Evolutionary conservation across 2,329 filamentous ascomycete genomes (phyloP).

Genomic region (Pseudogymnoascus pannorum): DNA sequence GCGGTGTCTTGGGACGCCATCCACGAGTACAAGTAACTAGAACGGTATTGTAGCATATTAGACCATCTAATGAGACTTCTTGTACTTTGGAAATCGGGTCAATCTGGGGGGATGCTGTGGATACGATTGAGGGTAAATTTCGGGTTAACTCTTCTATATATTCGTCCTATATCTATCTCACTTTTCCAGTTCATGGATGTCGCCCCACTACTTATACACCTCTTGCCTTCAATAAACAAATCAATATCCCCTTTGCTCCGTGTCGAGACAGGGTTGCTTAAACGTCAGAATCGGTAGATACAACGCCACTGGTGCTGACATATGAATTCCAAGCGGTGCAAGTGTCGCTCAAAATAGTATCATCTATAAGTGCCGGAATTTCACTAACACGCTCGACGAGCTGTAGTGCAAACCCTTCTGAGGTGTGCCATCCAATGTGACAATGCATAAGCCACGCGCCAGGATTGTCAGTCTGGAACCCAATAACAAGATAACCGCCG

Average conservation of each 20-base stretch:
- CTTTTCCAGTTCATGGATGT: neutral
- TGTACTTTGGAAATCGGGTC: no score
- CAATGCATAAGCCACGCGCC: slow-evolving; percentile 30
- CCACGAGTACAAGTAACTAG: no score
- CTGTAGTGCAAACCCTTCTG: slow-evolving; percentile 44
- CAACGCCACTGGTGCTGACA: slow-evolving; percentile 7
- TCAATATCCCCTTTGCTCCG: neutral
- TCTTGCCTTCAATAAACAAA: neutral
- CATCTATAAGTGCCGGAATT: slow-evolving; percentile 15
- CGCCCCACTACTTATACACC: neutral
- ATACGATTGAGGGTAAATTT: no score
- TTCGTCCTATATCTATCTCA: neutral
- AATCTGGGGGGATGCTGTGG: no score
- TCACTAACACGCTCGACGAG: slow-evolving; percentile 36
- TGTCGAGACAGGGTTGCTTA: slow-evolving; percentile 15
- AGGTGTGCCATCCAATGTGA: slow-evolving; percentile 45
- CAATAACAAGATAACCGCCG: slow-evolving; percentile 27
- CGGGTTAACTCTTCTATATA: neutral
- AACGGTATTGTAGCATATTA: no score
- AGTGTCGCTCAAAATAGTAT: slow-evolving; percentile 22
- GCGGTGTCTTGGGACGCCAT: no score
- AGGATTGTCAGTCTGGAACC: slow-evolving; percentile 28
- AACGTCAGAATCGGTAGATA: slow-evolving; percentile 19
- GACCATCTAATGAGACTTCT: no score
- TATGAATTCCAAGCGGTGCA: slow-evolving; percentile 26